A percentile compares a stretch with the other conserved stretches of the same genome.
phyloP scores from a whole-genome alignment of 129 eudicot genomes.

The Oenanthe sinensis region DNA sequence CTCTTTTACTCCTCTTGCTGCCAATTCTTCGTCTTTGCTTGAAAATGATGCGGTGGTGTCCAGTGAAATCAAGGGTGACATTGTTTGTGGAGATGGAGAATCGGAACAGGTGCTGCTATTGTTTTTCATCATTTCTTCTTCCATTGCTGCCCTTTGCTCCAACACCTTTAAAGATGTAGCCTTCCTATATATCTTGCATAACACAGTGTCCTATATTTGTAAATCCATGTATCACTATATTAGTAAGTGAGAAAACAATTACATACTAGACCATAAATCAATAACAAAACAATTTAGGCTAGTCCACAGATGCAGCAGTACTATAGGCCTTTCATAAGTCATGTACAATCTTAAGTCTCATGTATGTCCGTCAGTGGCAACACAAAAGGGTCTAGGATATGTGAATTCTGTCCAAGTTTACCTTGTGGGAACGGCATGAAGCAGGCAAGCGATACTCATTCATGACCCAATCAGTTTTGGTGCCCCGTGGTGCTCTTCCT shows the following conservation, averaged over 20 bases:
- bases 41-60: constrained; percentile 23
- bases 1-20: constrained; percentile 9
- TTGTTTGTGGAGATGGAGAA: constrained; percentile 20
- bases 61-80: constrained; percentile 12
- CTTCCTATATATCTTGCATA: constrained; percentile 76
- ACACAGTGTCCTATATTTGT: constrained; percentile 49
- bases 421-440: constrained; percentile 39
- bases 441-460: constrained; percentile 75
- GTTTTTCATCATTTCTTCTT: constrained; percentile 28
- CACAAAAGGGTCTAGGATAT: no score
- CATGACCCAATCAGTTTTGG: constrained; percentile 89
- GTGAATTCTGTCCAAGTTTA: constrained; percentile 6
- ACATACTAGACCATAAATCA: no score
- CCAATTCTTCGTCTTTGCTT: constrained; percentile 17
- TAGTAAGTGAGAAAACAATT: not conserved
- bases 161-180: constrained; percentile 70
- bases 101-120: not conserved
- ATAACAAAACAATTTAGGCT: no score
- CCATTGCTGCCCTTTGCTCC: constrained; percentile 76
- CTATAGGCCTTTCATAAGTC: no score
- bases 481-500: constrained; percentile 71
- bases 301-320: no score
- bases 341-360: no score
- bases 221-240: not conserved
- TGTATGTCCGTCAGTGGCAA: not conserved